A percentile compares a stretch with the other conserved stretches of the same genome.
These are phyloP conservation scores for Tremella yokohamensis DNA, from an alignment of 768 basidiomycete genomes.

Conservation along the genomic window DNA sequence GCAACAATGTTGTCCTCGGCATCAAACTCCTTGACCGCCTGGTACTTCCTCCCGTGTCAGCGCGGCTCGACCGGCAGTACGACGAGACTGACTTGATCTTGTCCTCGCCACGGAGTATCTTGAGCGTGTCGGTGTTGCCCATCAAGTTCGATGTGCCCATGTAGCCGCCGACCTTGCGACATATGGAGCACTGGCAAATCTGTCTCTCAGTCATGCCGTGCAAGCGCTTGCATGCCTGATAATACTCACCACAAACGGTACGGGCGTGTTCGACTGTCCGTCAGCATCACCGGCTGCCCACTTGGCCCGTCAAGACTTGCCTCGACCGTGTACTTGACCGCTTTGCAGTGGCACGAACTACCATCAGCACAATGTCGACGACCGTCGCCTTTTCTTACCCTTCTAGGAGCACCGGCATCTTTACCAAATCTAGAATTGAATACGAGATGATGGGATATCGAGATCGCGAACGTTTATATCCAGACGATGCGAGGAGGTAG, in stretches of 20 bases:
- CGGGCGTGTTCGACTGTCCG: constrained; percentile 44
- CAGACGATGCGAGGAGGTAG: no score
- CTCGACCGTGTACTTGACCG: constrained; percentile 43
- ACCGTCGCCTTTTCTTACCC: constrained; percentile 22
- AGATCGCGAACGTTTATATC: no score
- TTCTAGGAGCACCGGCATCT: constrained; percentile 44
- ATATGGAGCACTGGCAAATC: constrained; percentile 49
- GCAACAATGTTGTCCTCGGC: constrained; percentile 36
- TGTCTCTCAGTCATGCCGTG: constrained; percentile 1
- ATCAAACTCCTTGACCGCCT: constrained; percentile 33
- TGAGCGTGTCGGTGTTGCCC: constrained; percentile 45
- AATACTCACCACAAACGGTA: constrained; percentile 46
- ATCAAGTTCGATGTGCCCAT: constrained; percentile 50
- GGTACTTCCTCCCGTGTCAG: constrained; percentile 25
- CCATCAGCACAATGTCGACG: background rate
- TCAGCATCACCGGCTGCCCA: no score
- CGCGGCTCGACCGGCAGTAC: background rate
- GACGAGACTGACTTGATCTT: constrained; percentile 40
- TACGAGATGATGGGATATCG: no score
- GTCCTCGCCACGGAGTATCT: constrained; percentile 43
- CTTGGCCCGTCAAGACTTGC: constrained; percentile 23
- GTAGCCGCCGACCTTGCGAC: constrained; percentile 49
- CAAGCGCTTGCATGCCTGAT: no score
- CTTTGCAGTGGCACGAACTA: constrained; percentile 47
- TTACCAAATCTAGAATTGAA: no score